Base-by-base conservation (phyloP, 768 basidiomycete genomes). In the Suillus decipiens region DNA sequence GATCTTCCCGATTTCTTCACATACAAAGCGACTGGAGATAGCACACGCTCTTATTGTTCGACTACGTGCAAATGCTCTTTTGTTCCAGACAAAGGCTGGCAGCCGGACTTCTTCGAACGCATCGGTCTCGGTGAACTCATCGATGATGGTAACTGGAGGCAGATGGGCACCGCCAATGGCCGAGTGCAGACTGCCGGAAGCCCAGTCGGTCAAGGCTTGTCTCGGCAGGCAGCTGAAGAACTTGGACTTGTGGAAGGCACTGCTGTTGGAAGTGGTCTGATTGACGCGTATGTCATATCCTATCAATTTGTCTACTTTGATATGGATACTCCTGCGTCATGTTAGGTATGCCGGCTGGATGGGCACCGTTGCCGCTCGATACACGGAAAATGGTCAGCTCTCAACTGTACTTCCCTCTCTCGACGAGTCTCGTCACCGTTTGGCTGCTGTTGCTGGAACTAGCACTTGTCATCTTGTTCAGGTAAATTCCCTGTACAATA, bases 1-100 rank as follows among this genome's bases (percentile, higher is more conserved):
- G 95, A 96, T 71, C 85, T 98, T 17, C 96, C 96, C n/a, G 96
- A 98, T 77, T 96, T 88, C 80, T 83, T 99, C 59, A 98, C 97
- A 0, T 99, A 96, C 80, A 89, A 87, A 57, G 93, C 94, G 9
- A 99, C 97, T 0, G 80, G 79, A 12, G 75, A 77, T 62, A 85
- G 87, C 68, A 79, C 79, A 47, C 88, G 97, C 42, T 97, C 95
- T 1, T 88, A 84, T 74, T 99, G 97, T 76, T 99, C 96, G 1
- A 80, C 99, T 55, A 93, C 94, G 1, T 99, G 96, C 83, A 99
- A 99, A 78, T 98, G 92, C 76, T 93, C 92, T 8, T 98, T 88
- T 75, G 87, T 97, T 33, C 95, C 96, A 1, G 82, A 81, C 22
- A 83, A 81, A 71, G 97, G 97, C 10, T 99, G 97, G 96, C 88